A percentile compares a stretch with the other conserved stretches of the same genome.
Conservation (phyloP, 2,329 filamentous ascomycete species). For the Zopfia rhizophila region DNA sequence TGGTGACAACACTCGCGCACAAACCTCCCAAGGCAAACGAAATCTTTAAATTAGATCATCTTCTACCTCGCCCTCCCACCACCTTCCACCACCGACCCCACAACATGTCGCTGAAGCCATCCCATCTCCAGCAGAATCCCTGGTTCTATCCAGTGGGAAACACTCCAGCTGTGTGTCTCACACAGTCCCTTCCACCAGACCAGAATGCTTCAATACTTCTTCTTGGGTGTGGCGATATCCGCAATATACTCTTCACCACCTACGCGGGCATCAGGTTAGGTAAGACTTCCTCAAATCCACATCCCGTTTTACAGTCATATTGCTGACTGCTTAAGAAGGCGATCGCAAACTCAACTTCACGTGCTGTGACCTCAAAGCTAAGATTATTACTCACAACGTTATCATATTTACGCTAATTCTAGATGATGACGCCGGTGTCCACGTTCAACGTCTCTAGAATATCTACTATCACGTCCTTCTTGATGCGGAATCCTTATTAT, state of each 20-base stretch:
- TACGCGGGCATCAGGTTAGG: conserved; percentile 24
- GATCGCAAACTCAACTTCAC: conserved; percentile 81
- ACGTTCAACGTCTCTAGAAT: conserved; percentile 58
- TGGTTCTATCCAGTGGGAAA: conserved; percentile 59
- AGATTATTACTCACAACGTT: conserved; percentile 66
- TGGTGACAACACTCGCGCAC: too few relatives aligned
- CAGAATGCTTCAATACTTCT: conserved; percentile 54
- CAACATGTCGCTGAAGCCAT: conserved; percentile 3
- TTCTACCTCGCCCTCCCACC: too few relatives aligned
- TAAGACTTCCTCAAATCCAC: conserved; percentile 95
- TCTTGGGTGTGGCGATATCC: conserved; percentile 67
- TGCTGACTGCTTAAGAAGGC: conserved; percentile 88
- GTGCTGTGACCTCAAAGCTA: conserved; percentile 64
- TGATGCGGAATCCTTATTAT: conserved; percentile 45
- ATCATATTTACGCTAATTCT: conserved; percentile 64
- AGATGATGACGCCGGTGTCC: conserved; percentile 47
- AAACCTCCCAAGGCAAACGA: too few relatives aligned
- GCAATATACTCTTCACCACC: conserved; percentile 63
- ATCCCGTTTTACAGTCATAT: conserved; percentile 89
- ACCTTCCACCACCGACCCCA: too few relatives aligned
- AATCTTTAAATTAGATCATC: too few relatives aligned
- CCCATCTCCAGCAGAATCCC: too few relatives aligned
- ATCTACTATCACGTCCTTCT: conserved; percentile 67
- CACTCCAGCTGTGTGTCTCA: conserved; percentile 64
- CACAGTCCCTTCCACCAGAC: conserved; percentile 30